These are phyloP conservation scores for Voacanga thouarsii DNA, from an alignment of 257 asterid genomes.

Conservation along the genomic window DNA sequence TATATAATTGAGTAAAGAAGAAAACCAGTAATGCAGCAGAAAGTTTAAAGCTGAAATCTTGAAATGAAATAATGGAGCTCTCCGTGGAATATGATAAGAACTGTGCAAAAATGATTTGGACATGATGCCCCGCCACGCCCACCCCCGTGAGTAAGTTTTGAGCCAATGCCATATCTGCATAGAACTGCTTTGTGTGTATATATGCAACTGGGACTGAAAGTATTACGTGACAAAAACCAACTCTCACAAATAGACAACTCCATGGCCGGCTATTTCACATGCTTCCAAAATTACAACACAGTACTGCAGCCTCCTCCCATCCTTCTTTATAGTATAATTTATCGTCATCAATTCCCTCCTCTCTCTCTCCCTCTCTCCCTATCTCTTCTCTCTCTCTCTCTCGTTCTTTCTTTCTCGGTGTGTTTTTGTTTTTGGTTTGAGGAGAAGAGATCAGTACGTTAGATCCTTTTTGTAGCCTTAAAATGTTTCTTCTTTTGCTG, in stretches of 20 bases:
- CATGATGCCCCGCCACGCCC: conserved; percentile 41
- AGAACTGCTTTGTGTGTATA: conserved; percentile 28
- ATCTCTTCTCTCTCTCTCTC: conserved; percentile 11
- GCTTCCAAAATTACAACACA: conserved; percentile 39
- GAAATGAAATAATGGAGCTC: background rate
- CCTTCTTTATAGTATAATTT: conserved; percentile 17
- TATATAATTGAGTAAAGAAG: background rate
- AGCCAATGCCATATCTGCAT: conserved; percentile 30
- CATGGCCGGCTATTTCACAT: conserved; percentile 75
- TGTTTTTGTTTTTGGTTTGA: conserved; percentile 1
- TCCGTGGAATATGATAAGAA: background rate
- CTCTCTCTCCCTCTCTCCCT: conserved; percentile 16
- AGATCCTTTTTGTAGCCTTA: conserved; percentile 31
- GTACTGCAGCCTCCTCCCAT: conserved; percentile 11
- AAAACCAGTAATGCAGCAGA: background rate
- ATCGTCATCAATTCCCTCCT: conserved; percentile 10
- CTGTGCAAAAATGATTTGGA: conserved; percentile 43
- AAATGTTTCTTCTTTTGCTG: conserved; percentile 19
- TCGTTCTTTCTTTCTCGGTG: conserved; percentile 10
- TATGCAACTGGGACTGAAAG: conserved; percentile 1
- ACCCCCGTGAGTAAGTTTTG: conserved; percentile 31
- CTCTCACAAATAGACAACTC: conserved; percentile 54
- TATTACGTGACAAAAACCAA: conserved; percentile 58
- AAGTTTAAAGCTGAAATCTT: background rate
- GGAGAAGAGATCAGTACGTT: conserved; percentile 5